phyloP scores from a whole-genome alignment of 495 filamentous ascomycete genomes.

The Cercophora newfieldiana region DNA sequence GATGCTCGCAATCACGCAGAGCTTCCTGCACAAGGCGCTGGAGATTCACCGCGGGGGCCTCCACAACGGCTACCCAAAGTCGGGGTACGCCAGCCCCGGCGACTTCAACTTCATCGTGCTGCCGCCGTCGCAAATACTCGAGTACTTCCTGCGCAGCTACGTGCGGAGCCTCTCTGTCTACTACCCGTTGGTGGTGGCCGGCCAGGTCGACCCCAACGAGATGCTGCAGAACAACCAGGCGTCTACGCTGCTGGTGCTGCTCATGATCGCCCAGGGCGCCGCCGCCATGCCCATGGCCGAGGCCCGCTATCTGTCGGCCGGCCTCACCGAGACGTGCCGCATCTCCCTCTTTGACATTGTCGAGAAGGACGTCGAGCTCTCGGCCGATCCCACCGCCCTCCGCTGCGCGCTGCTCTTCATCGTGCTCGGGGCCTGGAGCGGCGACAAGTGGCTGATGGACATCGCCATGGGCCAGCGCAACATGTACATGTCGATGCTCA shows the following conservation, averaged over 20 bases:
- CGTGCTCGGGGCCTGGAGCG: conserved; percentile 62
- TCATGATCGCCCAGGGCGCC: conserved; percentile 68
- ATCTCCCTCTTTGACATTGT: conserved; percentile 66
- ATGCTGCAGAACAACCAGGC: conserved; percentile 59
- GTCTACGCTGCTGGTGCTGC: conserved; percentile 57
- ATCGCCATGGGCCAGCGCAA: conserved; percentile 68
- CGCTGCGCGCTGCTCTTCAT: conserved; percentile 62
- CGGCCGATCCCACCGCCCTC: conserved; percentile 57
- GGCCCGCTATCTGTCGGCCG: conserved; percentile 59
- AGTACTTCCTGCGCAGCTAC: conserved; percentile 61
- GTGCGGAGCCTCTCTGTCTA: conserved; percentile 58
- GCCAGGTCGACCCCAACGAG: conserved; percentile 59
- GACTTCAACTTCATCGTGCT: conserved; percentile 58
- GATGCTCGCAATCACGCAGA: conserved; percentile 63
- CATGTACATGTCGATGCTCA: conserved; percentile 65
- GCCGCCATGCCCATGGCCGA: conserved; percentile 56
- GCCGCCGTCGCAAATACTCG: conserved; percentile 58
- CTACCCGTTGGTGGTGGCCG: conserved; percentile 54
- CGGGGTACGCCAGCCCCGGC: conserved; percentile 39
- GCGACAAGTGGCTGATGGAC: conserved; percentile 72
- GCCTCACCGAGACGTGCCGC: conserved; percentile 63
- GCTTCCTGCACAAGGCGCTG: conserved; percentile 62
- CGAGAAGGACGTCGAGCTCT: conserved; percentile 63
- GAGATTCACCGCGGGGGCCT: conserved; percentile 56
- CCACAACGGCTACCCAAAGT: conserved; percentile 33